These are phyloP conservation scores for Boletus barrowsii DNA, from an alignment of 768 basidiomycete genomes.

Conservation along the genomic window DNA sequence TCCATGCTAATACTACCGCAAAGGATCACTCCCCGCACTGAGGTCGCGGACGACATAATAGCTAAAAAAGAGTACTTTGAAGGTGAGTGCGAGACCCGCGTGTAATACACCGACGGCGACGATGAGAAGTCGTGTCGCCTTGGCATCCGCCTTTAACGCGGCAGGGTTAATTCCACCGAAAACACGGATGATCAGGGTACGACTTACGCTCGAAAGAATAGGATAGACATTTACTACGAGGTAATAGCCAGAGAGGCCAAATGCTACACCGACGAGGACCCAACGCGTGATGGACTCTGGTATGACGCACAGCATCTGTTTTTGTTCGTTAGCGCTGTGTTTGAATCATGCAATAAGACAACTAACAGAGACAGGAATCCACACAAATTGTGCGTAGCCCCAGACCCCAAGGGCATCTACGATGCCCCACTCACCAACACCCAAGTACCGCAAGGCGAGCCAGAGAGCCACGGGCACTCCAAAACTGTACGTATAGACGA, in stretches of 20 bases:
- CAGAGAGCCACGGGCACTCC: conserved; percentile 80
- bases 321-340: neutral
- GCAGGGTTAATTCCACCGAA: neutral
- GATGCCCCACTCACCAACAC: conserved; percentile 86
- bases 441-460: conserved; percentile 80
- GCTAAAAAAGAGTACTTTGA: conserved; percentile 72
- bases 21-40: conserved; percentile 24
- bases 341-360: neutral
- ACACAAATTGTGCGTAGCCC: conserved; percentile 81
- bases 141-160: conserved; percentile 70
- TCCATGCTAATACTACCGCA: conserved; percentile 14
- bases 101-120: conserved; percentile 74
- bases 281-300: conserved; percentile 82
- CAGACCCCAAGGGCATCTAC: conserved; percentile 79
- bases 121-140: conserved; percentile 80
- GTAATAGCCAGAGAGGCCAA: conserved; percentile 84
- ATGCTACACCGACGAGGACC: conserved; percentile 70
- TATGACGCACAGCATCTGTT: conserved; percentile 78
- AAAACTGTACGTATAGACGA: conserved; percentile 88
- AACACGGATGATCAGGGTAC: neutral
- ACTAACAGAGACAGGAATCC: conserved; percentile 84
- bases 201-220: conserved; percentile 74
- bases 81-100: conserved; percentile 73
- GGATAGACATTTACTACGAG: conserved; percentile 85
- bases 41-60: conserved; percentile 48